Evolutionary conservation across 805 yeast genomes (phyloP), one percentile per base, ranked within the genome.

Genomic region (Starmerella kuoi): DNA sequence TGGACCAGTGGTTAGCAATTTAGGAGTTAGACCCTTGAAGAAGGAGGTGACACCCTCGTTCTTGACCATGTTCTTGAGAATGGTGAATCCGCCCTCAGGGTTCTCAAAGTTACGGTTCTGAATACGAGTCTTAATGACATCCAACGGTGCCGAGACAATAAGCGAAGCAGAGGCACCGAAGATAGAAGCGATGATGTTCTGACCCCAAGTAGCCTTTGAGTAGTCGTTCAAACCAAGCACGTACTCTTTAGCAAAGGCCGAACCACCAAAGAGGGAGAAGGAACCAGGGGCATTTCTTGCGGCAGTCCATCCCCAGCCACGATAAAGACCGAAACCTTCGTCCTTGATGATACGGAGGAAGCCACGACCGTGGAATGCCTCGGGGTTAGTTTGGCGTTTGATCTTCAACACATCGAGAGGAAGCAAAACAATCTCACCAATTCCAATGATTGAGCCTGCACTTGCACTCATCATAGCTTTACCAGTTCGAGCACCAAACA

Each of bases 301-400:
- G 54, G 94, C 94, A 46, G 99, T 91, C 99, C 99, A 91, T 45
- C 96, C 97, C 94, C 96, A 87, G 52, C 99, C 99, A 61, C 95
- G 74, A 69, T 91, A 91, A 54, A 91, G 70, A 20, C 91, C 85
- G 46, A 85, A 72, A 17, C 98, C 97, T 67, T 91, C 98, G 60
- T 91, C 98, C 42, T 69, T 59, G 47, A 91, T 61, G 57, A 91
- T 84, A 64, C 74, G 80, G 53, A 87, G 47, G 67, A 91, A 87
- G 9, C 98, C 97, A 69, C 98, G 82, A 55, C 99, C 99, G 65
- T 78, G 80, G 75, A 91, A 91, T n/a, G 97, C 69, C 65, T 88
- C 98, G n/a, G 99, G 99, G 70, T 91, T 91, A 42, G 99, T 91
- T 72, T 91, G 99, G 69, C 97, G 87, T 70, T 91, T 91, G 66